A percentile compares a stretch with the other conserved stretches of the same genome.
These are phyloP conservation scores for Yamadazyma blattariae DNA, from an alignment of 1,139 yeast species.

Conservation along the genomic window DNA sequence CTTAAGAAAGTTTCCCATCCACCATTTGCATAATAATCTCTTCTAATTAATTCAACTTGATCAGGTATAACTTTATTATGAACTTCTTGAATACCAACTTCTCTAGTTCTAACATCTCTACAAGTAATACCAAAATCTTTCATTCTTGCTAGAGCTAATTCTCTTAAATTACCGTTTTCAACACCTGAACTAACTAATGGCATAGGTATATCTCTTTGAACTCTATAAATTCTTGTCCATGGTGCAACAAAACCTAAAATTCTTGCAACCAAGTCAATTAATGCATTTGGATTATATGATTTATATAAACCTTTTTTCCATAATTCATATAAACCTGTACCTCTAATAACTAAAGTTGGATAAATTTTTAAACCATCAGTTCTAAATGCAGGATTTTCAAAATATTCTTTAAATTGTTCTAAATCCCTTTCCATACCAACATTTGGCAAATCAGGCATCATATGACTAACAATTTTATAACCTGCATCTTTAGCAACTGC, in stretches of 20 bases:
- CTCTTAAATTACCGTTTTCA: slow-evolving; percentile 95
- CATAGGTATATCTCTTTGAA: slow-evolving; percentile 99
- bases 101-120: slow-evolving; percentile 97
- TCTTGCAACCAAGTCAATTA: slow-evolving; percentile 92
- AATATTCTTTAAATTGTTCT: slow-evolving; percentile 93
- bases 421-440: slow-evolving; percentile 98
- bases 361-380: slow-evolving; percentile 95
- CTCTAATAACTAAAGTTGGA: slow-evolving; percentile 95
- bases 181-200: slow-evolving; percentile 98
- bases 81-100: slow-evolving; percentile 97
- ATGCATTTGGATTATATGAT: slow-evolving; percentile 91
- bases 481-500: slow-evolving; percentile 97
- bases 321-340: slow-evolving; percentile 93
- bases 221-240: slow-evolving; percentile 98
- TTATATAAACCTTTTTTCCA: slow-evolving; percentile 97
- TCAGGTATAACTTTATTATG: slow-evolving; percentile 97
- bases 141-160: slow-evolving; percentile 94
- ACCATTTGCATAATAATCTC: slow-evolving; percentile 96
- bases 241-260: slow-evolving; percentile 97
- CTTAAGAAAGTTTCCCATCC: slow-evolving; percentile 98
- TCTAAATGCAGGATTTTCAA: slow-evolving; percentile 94
- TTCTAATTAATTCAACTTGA: slow-evolving; percentile 90
- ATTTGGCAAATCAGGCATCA: slow-evolving; percentile 99
- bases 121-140: slow-evolving; percentile 96
- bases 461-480: slow-evolving; percentile 93